Percentiles rank a stretch among this genome's conserved stretches.
These are phyloP conservation scores for Acanthamoeba lenticulata DNA, from an alignment of 208 protist genomes.

Conservation along the genomic window DNA sequence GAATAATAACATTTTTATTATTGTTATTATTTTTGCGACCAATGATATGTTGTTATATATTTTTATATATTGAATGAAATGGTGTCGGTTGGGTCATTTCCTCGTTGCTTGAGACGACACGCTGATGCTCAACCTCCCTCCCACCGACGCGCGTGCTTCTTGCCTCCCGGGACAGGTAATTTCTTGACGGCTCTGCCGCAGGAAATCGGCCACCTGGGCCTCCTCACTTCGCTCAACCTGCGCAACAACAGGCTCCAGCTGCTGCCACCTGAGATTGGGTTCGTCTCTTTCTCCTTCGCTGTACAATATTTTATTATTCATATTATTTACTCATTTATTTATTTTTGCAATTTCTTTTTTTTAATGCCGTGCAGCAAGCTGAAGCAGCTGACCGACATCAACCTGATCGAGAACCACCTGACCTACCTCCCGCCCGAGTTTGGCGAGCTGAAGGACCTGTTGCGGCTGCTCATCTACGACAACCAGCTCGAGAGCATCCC, in stretches of 20 bases:
- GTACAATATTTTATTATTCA: not conserved
- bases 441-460: slow-evolving; percentile 48
- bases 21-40: not conserved
- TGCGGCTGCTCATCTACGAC: slow-evolving; percentile 50
- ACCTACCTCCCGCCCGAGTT: slow-evolving; percentile 44
- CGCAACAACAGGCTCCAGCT: slow-evolving; percentile 41
- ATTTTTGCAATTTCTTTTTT: not conserved
- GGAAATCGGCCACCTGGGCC: not conserved
- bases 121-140: not conserved
- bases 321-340: not conserved
- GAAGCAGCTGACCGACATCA: slow-evolving; percentile 35
- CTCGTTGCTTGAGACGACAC: not conserved
- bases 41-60: not conserved
- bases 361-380: not conserved
- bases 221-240: slow-evolving; percentile 58
- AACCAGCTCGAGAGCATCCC: slow-evolving; percentile 24
- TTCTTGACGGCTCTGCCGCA: slow-evolving; percentile 22
- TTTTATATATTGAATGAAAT: not conserved
- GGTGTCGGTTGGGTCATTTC: not conserved
- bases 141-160: too few species aligned
- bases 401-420: slow-evolving; percentile 59
- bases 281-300: not conserved
- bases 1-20: not conserved
- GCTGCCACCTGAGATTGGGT: slow-evolving; percentile 49
- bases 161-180: not conserved